A percentile compares a stretch with the other conserved stretches of the same genome.
These are phyloP conservation scores for Chaetothyriales sp. DNA, from an alignment of 2,329 filamentous ascomycete genomes.

Conservation along the genomic window DNA sequence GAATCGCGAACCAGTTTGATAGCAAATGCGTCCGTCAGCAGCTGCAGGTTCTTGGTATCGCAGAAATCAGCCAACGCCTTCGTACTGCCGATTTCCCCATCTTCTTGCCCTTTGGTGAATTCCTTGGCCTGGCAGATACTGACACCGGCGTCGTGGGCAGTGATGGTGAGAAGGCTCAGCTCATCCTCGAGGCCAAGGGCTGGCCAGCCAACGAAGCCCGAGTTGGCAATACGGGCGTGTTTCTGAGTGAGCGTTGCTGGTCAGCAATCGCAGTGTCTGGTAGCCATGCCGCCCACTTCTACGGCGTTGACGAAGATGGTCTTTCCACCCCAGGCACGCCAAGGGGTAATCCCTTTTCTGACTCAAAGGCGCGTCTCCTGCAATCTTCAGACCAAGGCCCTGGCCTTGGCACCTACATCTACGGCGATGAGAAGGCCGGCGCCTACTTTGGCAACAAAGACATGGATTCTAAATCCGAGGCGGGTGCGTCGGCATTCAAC, in stretches of 20 bases:
- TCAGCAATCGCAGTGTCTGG: slow-evolving; percentile 67
- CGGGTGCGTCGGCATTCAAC: slow-evolving; percentile 77
- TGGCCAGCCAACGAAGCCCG: slow-evolving; percentile 88
- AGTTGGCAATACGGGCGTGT: slow-evolving; percentile 82
- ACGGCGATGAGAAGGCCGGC: slow-evolving; percentile 54
- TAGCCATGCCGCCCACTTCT: slow-evolving; percentile 26
- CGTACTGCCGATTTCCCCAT: slow-evolving; percentile 89
- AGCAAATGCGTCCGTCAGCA: slow-evolving; percentile 95
- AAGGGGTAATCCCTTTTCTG: slow-evolving; percentile 30
- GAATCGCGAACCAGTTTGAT: slow-evolving; percentile 97
- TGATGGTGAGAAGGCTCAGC: slow-evolving; percentile 79
- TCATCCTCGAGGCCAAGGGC: slow-evolving; percentile 77
- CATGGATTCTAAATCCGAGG: slow-evolving; percentile 73
- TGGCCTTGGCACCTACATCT: slow-evolving; percentile 38
- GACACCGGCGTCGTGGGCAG: slow-evolving; percentile 79
- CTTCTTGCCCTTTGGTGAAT: slow-evolving; percentile 91
- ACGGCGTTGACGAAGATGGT: slow-evolving; percentile 43
- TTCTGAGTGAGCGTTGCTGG: slow-evolving; percentile 93
- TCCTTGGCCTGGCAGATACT: slow-evolving; percentile 71
- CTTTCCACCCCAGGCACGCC: slow-evolving; percentile 46
- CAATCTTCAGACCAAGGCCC: slow-evolving; percentile 31
- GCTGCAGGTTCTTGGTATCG: slow-evolving; percentile 87
- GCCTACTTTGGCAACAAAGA: slow-evolving; percentile 73
- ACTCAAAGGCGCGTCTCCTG: slow-evolving; percentile 43
- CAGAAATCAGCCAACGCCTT: slow-evolving; percentile 86